phyloP scores from a whole-genome alignment of 768 basidiomycete species.

The Termitomyces sp. region DNA sequence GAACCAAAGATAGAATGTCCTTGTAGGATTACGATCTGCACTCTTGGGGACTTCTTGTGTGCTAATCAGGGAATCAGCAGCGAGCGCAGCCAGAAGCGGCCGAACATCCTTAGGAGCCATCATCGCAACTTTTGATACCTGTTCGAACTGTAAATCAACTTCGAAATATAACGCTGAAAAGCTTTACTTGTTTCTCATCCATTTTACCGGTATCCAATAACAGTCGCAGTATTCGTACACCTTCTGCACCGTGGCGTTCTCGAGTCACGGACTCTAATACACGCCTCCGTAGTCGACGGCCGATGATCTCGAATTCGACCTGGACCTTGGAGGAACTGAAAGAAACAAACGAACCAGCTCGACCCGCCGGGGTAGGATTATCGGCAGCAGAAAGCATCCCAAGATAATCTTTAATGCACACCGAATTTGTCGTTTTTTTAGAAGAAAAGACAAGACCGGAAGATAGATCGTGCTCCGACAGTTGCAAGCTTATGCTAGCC shows the following conservation, averaged over 20 bases:
- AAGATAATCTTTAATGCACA: slow-evolving; percentile 76
- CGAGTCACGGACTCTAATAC: slow-evolving; percentile 76
- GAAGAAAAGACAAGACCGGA: slow-evolving; percentile 55
- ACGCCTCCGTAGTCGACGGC: slow-evolving; percentile 59
- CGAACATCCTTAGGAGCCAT: slow-evolving; percentile 87
- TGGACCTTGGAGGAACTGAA: slow-evolving; percentile 68
- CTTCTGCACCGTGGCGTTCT: slow-evolving; percentile 81
- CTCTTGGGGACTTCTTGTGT: slow-evolving; percentile 92
- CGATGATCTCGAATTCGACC: slow-evolving; percentile 77
- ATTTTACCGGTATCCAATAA: slow-evolving; percentile 83
- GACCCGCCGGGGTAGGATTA: slow-evolving; percentile 74
- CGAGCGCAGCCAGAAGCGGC: slow-evolving; percentile 72
- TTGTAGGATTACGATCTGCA: slow-evolving; percentile 82
- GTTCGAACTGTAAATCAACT: neutral
- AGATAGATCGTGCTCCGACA: slow-evolving; percentile 62
- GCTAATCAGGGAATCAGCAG: slow-evolving; percentile 79
- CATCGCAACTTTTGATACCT: slow-evolving; percentile 95
- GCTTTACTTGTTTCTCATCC: slow-evolving; percentile 86
- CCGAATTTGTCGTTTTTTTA: slow-evolving; percentile 53
- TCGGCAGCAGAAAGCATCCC: slow-evolving; percentile 77
- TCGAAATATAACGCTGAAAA: neutral
- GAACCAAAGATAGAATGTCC: slow-evolving; percentile 92
- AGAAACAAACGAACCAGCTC: slow-evolving; percentile 68
- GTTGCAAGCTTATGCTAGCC: slow-evolving; percentile 57
- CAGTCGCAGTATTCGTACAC: slow-evolving; percentile 77